Conservation (phyloP, 768 basidiomycete genomes). For the Suillus fuscotomentosus region DNA sequence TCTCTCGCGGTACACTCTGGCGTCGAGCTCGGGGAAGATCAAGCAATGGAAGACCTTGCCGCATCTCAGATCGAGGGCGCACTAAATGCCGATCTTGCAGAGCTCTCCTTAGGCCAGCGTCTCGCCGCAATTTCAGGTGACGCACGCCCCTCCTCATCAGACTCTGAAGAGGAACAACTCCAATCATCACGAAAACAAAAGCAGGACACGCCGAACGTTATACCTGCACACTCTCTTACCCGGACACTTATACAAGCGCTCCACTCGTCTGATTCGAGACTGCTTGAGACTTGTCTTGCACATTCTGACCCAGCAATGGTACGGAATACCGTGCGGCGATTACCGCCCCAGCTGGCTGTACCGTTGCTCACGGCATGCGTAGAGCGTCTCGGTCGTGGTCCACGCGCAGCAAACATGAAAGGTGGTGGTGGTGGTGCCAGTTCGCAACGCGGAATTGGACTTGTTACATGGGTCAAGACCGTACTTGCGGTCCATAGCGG, state of each 20-base stretch:
- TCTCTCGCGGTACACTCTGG: conserved; percentile 67
- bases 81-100: conserved; percentile 82
- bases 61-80: conserved; percentile 59
- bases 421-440: conserved; percentile 79
- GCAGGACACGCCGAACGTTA: conserved; percentile 35
- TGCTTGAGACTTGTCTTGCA: conserved; percentile 83
- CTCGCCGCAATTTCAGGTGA: conserved; percentile 68
- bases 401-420: conserved; percentile 68
- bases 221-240: conserved; percentile 85
- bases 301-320: conserved; percentile 84
- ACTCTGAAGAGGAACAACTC: conserved; percentile 47
- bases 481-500: conserved; percentile 85
- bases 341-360: conserved; percentile 86
- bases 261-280: conserved; percentile 87
- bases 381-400: conserved; percentile 80
- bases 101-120: conserved; percentile 89
- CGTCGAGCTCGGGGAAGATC: conserved; percentile 58
- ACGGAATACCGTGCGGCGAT: conserved; percentile 78
- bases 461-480: conserved; percentile 77
- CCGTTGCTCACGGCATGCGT: conserved; percentile 86
- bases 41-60: conserved; percentile 47
- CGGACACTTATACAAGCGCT: conserved; percentile 94
- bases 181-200: conserved; percentile 15
- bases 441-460: conserved; percentile 67
- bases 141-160: conserved; percentile 33